Percentiles rank a stretch among this genome's conserved stretches.
Evolutionary conservation across 495 filamentous ascomycete genomes (phyloP).

Genomic region (Penicillium goetzii): DNA sequence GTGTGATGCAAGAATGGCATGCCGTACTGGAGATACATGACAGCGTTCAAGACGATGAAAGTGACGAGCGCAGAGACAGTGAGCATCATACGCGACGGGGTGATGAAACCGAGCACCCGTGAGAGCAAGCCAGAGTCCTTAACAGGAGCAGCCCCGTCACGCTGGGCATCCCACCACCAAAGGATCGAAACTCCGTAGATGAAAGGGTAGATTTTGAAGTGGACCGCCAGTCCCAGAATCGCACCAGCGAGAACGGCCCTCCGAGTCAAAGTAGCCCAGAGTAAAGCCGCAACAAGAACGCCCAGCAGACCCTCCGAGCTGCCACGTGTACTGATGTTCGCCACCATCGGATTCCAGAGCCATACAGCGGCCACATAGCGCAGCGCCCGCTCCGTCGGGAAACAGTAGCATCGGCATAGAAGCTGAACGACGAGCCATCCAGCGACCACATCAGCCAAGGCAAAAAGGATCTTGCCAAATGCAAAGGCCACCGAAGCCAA

Average conservation of each 20-base stretch:
- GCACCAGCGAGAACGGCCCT: slow-evolving; percentile 68
- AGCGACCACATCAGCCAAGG: slow-evolving; percentile 77
- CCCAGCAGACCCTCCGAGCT: slow-evolving; percentile 91
- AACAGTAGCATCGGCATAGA: slow-evolving; percentile 48
- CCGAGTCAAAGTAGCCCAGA: slow-evolving; percentile 74
- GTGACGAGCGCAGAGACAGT: slow-evolving; percentile 66
- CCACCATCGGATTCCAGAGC: slow-evolving; percentile 97
- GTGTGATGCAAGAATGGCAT: slow-evolving; percentile 82
- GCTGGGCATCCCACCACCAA: slow-evolving; percentile 77
- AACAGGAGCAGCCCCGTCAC: slow-evolving; percentile 23
- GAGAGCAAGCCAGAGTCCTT: slow-evolving; percentile 16
- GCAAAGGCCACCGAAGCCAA: slow-evolving; percentile 56
- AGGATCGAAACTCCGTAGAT: slow-evolving; percentile 87
- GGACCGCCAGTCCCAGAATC: slow-evolving; percentile 81
- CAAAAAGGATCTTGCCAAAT: slow-evolving; percentile 88
- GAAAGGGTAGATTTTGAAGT: slow-evolving; percentile 99
- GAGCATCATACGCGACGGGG: slow-evolving; percentile 61
- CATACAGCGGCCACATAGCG: slow-evolving; percentile 78
- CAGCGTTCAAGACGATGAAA: slow-evolving; percentile 70
- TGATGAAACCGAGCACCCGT: slow-evolving; percentile 58
- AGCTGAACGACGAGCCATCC: slow-evolving; percentile 82
- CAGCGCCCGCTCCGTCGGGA: slow-evolving; percentile 59
- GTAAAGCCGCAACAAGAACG: slow-evolving; percentile 75
- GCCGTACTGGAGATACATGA: slow-evolving; percentile 78
- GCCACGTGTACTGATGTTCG: slow-evolving; percentile 89